Evolutionary conservation across 345 rosid species (phyloP).

Genomic region (Physaria fendleri): DNA sequence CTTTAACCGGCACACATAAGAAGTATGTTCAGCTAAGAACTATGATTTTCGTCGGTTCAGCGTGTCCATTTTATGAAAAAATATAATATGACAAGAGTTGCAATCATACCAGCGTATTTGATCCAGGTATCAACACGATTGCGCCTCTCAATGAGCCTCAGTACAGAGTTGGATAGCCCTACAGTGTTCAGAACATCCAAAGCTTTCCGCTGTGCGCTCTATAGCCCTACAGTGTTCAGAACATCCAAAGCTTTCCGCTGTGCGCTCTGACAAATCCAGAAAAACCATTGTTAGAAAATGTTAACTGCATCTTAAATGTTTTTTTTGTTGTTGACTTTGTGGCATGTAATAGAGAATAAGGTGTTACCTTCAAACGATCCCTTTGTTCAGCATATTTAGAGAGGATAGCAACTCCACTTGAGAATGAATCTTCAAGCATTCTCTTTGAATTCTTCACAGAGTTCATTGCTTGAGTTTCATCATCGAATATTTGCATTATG

Average conservation of each 20-base stretch:
- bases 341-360: background rate
- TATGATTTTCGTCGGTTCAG: too few species aligned
- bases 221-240: constrained; percentile 84
- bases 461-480: constrained; percentile 85
- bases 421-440: constrained; percentile 74
- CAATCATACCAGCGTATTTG: constrained; percentile 75
- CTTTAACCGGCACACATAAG: too few species aligned
- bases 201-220: too few species aligned
- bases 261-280: constrained; percentile 44
- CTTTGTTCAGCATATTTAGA: constrained; percentile 85
- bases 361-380: constrained; percentile 74
- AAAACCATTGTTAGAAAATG: background rate
- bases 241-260: constrained; percentile 90
- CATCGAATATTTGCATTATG: constrained; percentile 78
- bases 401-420: constrained; percentile 78
- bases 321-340: background rate
- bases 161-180: constrained; percentile 81
- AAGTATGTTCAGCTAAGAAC: too few species aligned
- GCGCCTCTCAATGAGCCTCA: constrained; percentile 91
- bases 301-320: background rate
- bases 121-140: constrained; percentile 83
- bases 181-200: constrained; percentile 79
- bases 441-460: constrained; percentile 77
- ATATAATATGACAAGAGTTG: constrained; percentile 51
- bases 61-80: constrained; percentile 59